Conservation (phyloP, 257 asterid genomes). For the Parsonsia alboflavescens region DNA sequence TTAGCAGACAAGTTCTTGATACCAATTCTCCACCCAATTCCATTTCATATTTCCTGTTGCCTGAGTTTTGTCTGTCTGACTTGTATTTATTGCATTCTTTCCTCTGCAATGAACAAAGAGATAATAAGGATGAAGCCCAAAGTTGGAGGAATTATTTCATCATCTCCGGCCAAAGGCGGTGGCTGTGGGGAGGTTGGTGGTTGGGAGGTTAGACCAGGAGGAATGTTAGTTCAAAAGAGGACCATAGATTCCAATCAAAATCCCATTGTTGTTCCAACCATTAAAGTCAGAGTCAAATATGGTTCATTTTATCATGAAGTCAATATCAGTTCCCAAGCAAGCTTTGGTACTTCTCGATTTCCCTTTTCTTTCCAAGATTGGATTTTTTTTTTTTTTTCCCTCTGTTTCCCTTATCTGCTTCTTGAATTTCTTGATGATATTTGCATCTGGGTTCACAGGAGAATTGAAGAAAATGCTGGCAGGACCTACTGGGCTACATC, state of each 20-base stretch:
- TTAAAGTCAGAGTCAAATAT: slow-evolving; percentile 61
- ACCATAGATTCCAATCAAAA: slow-evolving; percentile 54
- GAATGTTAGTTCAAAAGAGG: slow-evolving; percentile 87
- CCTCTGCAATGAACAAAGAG: slow-evolving; percentile 36
- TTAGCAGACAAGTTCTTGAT: slow-evolving; percentile 64
- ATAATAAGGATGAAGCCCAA: slow-evolving; percentile 54
- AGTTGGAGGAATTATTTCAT: slow-evolving; percentile 25
- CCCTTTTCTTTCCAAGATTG: background rate
- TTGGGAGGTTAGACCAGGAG: slow-evolving; percentile 84
- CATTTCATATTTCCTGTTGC: slow-evolving; percentile 11
- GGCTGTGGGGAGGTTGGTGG: slow-evolving; percentile 29
- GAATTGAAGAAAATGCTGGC: slow-evolving; percentile 74
- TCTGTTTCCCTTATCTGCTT: background rate
- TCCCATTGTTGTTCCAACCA: slow-evolving; percentile 35
- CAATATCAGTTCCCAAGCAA: slow-evolving; percentile 65
- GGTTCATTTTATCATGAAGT: slow-evolving; percentile 60
- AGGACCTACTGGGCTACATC: slow-evolving; percentile 55
- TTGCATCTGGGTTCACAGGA: slow-evolving; percentile 34
- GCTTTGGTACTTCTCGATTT: slow-evolving; percentile 50
- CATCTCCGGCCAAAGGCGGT: slow-evolving; percentile 37
- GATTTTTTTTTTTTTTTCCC: background rate
- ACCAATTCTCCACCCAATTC: slow-evolving; percentile 16
- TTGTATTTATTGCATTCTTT: slow-evolving; percentile 9
- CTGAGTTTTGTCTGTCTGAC: background rate
- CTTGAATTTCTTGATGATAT: background rate